phyloP scores from a whole-genome alignment of 352 stramenopile genomes.

The Phytophthora cryptogea region DNA sequence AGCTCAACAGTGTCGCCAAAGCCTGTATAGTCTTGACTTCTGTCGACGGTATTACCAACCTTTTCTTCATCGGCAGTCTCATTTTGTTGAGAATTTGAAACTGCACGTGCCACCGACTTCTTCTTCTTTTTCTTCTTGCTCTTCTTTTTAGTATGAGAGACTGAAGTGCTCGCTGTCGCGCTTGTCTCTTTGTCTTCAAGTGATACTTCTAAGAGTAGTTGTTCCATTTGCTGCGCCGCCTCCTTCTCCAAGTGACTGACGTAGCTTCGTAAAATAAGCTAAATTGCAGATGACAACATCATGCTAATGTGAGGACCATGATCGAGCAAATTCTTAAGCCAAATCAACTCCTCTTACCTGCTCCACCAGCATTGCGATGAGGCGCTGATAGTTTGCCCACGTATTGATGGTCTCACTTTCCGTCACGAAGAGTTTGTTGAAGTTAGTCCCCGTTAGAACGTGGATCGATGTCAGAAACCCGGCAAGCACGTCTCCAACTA shows the following conservation, averaged over 20 bases:
- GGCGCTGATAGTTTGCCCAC: constrained; percentile 79
- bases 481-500: constrained; percentile 65
- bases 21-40: neutral
- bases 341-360: constrained; percentile 38
- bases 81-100: neutral
- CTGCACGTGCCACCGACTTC: constrained; percentile 14
- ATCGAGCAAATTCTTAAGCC: neutral
- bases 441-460: constrained; percentile 67
- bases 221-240: constrained; percentile 76
- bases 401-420: constrained; percentile 83
- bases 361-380: constrained; percentile 88
- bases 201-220: constrained; percentile 65
- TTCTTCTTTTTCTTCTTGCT: constrained; percentile 53
- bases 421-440: constrained; percentile 70
- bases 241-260: constrained; percentile 68
- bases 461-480: constrained; percentile 70
- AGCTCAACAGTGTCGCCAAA: neutral
- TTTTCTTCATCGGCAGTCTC: neutral
- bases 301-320: neutral
- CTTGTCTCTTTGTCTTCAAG: constrained; percentile 28
- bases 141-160: constrained; percentile 39
- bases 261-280: constrained; percentile 84
- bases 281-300: constrained; percentile 1
- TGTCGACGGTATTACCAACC: neutral
- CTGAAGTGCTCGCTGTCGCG: constrained; percentile 2